Conservation (phyloP, 768 basidiomycete genomes). For the Lactarius sp. region DNA sequence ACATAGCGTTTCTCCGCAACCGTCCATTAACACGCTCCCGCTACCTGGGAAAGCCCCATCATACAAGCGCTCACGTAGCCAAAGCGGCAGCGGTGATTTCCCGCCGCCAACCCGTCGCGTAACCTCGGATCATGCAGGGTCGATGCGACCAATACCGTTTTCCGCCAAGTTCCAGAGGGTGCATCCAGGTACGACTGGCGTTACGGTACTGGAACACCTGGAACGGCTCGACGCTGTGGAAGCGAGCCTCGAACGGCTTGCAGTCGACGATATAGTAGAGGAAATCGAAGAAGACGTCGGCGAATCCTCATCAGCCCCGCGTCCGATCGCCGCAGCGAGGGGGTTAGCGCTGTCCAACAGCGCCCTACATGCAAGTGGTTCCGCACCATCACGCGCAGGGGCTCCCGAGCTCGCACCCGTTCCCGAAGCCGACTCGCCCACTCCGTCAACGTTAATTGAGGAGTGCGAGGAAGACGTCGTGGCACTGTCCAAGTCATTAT, state of each 20-base stretch:
- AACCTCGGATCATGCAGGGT: slow-evolving; percentile 58
- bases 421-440: slow-evolving; percentile 19
- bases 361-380: slow-evolving; percentile 4
- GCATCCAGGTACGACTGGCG: slow-evolving; percentile 82
- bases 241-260: slow-evolving; percentile 70
- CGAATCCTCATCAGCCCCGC: slow-evolving; percentile 14
- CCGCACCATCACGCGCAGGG: slow-evolving; percentile 17
- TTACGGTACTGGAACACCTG: slow-evolving; percentile 78
- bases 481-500: slow-evolving; percentile 70
- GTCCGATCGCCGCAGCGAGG: slow-evolving; percentile 4
- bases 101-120: slow-evolving; percentile 65
- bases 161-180: slow-evolving; percentile 79
- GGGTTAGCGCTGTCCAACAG: neutral
- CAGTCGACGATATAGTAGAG: slow-evolving; percentile 49
- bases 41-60: slow-evolving; percentile 46
- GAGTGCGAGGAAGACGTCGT: slow-evolving; percentile 62
- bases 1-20: slow-evolving; percentile 46
- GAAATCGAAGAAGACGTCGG: slow-evolving; percentile 35
- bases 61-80: slow-evolving; percentile 52
- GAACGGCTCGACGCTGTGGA: slow-evolving; percentile 82
- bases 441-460: slow-evolving; percentile 19
- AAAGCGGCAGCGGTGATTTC: slow-evolving; percentile 59
- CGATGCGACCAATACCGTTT: slow-evolving; percentile 73
- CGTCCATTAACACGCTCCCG: slow-evolving; percentile 60
- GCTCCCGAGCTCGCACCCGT: slow-evolving; percentile 24